Base-by-base conservation (phyloP, 129 eudicot species). In the Ambrosia trifida region DNA sequence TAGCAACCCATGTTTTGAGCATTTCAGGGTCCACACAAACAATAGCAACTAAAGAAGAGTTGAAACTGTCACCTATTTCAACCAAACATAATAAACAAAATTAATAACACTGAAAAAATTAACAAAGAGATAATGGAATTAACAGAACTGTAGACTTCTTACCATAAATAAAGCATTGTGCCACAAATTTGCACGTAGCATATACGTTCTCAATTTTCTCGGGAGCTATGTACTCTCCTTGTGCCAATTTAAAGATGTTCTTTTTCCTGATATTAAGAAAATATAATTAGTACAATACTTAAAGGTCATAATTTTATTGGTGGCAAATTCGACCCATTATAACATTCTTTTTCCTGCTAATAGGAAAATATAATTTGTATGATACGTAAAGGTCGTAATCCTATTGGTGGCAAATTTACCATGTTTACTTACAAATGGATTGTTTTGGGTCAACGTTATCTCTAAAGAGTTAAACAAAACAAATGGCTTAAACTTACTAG, bases 181-280 rank as follows among this genome's bases (percentile, higher is more conserved):
- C 96, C 28, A 86, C 88, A 71, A 81, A 91, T 66, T 88, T 88
- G 96, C 96, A 80, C 76, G 83, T 91, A 0, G 87, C 89, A 74
- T 91, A 91, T 30, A 86, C 96, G 78, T 84, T 91, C 81, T 91
- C 98, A 50, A 91, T 84, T 81, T 91, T 91, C 85, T 91, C 98
- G 4, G 98, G 98, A 60, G 98, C 96, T 64, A 91, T 78, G 80
- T 91, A 91, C 79, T 91, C 98, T 49, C 98, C 98, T 77, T 91
- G 98, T 38, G 98, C 89, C 81, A 91, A 80, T 78, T 91, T 91
- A 80, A 91, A 91, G 0, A 91, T 91, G 62, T 91, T 91, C 84
- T 91, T 91, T 79, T 91, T 91, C 89, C 98, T 88, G 83, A 46
- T 61, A 76, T 24, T 20, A 10, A 52, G 10, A 53, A 32, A 35